phyloP scores from a whole-genome alignment of 495 filamentous ascomycete species.

The Xylaria cubensis region DNA sequence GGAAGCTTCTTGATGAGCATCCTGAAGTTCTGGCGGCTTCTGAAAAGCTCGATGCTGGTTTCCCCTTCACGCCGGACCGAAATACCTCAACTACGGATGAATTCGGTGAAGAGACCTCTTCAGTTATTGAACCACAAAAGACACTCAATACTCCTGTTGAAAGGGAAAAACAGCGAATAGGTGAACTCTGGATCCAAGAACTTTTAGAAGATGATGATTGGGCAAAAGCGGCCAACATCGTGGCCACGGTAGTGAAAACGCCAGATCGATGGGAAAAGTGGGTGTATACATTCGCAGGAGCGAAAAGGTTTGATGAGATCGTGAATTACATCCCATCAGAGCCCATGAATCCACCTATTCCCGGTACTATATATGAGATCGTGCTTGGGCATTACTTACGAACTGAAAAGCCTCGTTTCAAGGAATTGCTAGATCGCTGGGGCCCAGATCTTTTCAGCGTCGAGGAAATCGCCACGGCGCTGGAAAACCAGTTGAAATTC shows the following conservation, averaged over 20 bases:
- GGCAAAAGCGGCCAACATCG: conserved; percentile 75
- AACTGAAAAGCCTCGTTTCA: conserved; percentile 69
- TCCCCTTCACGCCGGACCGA: conserved; percentile 55
- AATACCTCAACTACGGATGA: conserved; percentile 66
- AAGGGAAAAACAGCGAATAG: conserved; percentile 89
- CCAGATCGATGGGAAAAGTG: conserved; percentile 90
- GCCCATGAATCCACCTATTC: conserved; percentile 77
- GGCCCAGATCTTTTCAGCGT: conserved; percentile 83
- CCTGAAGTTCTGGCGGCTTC: conserved; percentile 68
- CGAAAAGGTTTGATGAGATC: conserved; percentile 86
- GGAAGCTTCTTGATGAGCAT: conserved; percentile 85
- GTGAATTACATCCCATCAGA: conserved; percentile 79
- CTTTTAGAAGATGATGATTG: conserved; percentile 76
- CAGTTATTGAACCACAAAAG: conserved; percentile 61
- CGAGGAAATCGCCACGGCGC: conserved; percentile 67
- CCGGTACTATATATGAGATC: conserved; percentile 82
- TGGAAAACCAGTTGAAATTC: conserved; percentile 76
- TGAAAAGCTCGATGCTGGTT: conserved; percentile 40
- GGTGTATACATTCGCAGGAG: conserved; percentile 87
- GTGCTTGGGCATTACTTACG: conserved; percentile 85
- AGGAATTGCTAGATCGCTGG: conserved; percentile 84
- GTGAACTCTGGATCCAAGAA: conserved; percentile 90
- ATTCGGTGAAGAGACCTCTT: conserved; percentile 79
- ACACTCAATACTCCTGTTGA: conserved; percentile 66
- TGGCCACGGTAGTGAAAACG: conserved; percentile 79